These are phyloP conservation scores for Orbilia oligospora DNA, from an alignment of 2,329 filamentous ascomycete species.

Conservation along the genomic window DNA sequence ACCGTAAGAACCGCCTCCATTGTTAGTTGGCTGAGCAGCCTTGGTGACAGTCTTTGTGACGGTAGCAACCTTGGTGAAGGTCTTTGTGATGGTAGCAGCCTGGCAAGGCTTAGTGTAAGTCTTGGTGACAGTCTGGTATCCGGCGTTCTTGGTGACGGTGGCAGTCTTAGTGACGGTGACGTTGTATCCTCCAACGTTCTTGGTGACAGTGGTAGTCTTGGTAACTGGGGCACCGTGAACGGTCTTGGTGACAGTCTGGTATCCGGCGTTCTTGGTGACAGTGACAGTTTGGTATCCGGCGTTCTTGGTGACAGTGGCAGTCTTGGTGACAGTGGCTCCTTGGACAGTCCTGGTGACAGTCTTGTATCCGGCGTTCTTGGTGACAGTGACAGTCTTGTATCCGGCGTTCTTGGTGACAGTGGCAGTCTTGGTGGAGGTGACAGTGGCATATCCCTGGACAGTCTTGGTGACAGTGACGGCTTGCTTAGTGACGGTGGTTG, in stretches of 20 bases:
- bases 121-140: slow-evolving; percentile 10
- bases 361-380: background rate
- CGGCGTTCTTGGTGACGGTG: slow-evolving; percentile 10
- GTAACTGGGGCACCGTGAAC: slow-evolving; percentile 12
- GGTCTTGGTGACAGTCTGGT: background rate
- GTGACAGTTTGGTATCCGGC: background rate
- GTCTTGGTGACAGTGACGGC: slow-evolving; percentile 4
- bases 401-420: background rate
- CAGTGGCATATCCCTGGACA: background rate
- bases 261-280: slow-evolving; percentile 2
- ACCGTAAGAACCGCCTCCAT: background rate
- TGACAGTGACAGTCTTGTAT: background rate
- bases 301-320: slow-evolving; percentile 8
- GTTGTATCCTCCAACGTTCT: background rate
- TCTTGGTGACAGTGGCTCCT: slow-evolving; percentile 4
- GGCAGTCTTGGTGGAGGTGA: slow-evolving; percentile 9
- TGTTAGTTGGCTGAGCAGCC: slow-evolving; percentile 16
- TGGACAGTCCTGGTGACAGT: slow-evolving; percentile 11
- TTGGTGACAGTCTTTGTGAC: slow-evolving; percentile 14
- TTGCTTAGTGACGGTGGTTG: background rate
- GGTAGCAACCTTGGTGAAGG: slow-evolving; percentile 15
- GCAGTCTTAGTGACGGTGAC: slow-evolving; percentile 18
- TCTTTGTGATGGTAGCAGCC: slow-evolving; percentile 13
- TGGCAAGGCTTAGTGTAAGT: slow-evolving; percentile 9
- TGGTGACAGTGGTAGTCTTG: slow-evolving; percentile 17